A percentile compares a stretch with the other conserved stretches of the same genome.
These are phyloP conservation scores for Termitomyces sp. DNA, from an alignment of 768 basidiomycete genomes.

Conservation along the genomic window DNA sequence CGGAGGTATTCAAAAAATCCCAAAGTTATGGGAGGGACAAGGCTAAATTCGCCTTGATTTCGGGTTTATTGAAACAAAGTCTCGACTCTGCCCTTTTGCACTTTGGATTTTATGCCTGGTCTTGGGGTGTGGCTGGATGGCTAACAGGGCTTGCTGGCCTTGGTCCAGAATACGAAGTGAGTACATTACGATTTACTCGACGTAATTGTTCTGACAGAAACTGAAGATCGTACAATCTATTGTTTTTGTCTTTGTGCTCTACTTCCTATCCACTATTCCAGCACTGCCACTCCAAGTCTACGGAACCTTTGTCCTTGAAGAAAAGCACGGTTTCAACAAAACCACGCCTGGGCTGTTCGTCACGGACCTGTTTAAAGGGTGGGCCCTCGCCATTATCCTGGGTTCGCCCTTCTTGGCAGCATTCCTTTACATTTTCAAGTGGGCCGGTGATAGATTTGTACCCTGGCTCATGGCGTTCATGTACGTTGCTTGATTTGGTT, in stretches of 20 bases:
- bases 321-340: conserved; percentile 97
- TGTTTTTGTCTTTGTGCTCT: conserved; percentile 64
- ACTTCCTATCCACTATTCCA: conserved; percentile 60
- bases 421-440: conserved; percentile 86
- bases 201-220: neutral
- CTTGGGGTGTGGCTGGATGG: conserved; percentile 63
- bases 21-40: conserved; percentile 92
- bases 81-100: conserved; percentile 68
- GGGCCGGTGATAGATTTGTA: conserved; percentile 91
- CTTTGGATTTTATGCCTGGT: conserved; percentile 76
- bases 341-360: conserved; percentile 73
- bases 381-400: conserved; percentile 61
- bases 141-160: conserved; percentile 53
- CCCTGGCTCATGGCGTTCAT: conserved; percentile 92
- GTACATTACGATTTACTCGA: conserved; percentile 13
- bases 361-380: conserved; percentile 75
- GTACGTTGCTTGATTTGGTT: conserved; percentile 36
- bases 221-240: conserved; percentile 79
- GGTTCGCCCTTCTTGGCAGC: conserved; percentile 83
- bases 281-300: conserved; percentile 75
- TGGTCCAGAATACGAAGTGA: conserved; percentile 67
- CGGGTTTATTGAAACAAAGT: conserved; percentile 67
- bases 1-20: conserved; percentile 78
- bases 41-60: conserved; percentile 72
- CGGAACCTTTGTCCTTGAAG: conserved; percentile 90